Base-by-base conservation (phyloP, 1,284 basidiomycete genomes). In the Neonothopanus nambi region DNA sequence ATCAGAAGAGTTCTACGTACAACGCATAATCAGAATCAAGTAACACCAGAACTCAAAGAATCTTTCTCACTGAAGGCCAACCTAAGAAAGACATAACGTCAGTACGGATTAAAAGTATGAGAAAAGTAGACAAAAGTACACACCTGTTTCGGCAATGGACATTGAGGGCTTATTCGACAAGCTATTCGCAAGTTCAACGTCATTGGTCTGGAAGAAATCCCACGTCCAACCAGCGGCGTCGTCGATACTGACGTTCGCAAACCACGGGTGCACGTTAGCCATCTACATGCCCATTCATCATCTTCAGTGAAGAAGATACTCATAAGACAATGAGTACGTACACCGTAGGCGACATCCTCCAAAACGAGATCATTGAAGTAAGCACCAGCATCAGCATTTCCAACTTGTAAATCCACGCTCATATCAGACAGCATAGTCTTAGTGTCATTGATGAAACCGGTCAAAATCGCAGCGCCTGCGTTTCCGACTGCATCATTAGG, bases 341-440 rank as follows among this genome's bases (percentile, higher is more conserved):
- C 76, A 46, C 77, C 81, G 55, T 81, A 91, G 65, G 92, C 88
- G 7, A 85, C 76, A 2, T 75, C 77, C 9, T 64, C 60, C 0
- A 86, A 77, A n/a, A 93, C 78, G 48, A 75, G 59, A 0, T 67
- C 76, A 58, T 87, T 89, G 72, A 91, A 84, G 67, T 81, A 82
- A 42, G 79, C 78, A 15, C 91, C 91, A 4, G 91, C 91, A 62
- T 94, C 91, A 13, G 85, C 77, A 3, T 82, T 92, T 15, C 92
- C 92, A 36, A 94, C 78, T 0, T 80, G 80, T 39, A 91, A 69
- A 15, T 63, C 69, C 57, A 74, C 71, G 46, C 59, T 57, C 30
- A 87, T 63, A 38, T 71, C 70, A 13, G 67, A 56, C 48, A 89
- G 51, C 68, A 76, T 73, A 15, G 60, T 67, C 12, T 74, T 69